Conservation (phyloP, 306 rosid genomes). For the Dicorynia guianensis region DNA sequence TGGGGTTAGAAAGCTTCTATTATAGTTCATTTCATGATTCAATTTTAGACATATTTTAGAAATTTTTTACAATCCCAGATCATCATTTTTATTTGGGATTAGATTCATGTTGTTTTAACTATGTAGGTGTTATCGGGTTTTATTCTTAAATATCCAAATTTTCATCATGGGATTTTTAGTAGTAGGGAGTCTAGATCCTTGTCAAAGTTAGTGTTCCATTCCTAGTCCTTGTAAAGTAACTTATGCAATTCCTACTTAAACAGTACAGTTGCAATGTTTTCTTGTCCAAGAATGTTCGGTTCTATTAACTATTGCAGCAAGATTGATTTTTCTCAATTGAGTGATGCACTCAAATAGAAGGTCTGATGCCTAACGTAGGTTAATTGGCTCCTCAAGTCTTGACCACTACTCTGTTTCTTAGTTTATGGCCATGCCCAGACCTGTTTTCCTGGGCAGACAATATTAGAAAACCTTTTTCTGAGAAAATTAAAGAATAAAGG, state of each 20-base stretch:
- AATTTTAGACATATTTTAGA: background rate
- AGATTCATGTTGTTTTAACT: background rate
- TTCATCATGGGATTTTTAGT: background rate
- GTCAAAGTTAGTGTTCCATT: background rate
- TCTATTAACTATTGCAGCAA: slow-evolving; percentile 9
- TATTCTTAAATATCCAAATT: background rate
- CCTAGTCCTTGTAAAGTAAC: background rate
- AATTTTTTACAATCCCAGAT: background rate
- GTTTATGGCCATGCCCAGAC: background rate
- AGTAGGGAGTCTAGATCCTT: background rate
- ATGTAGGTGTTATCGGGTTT: background rate
- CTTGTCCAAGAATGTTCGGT: background rate
- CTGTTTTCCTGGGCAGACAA: background rate
- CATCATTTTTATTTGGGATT: background rate
- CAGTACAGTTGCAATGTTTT: background rate
- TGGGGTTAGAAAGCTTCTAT: background rate
- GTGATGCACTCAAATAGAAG: background rate
- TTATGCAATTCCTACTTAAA: background rate
- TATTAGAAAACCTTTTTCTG: background rate
- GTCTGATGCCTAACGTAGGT: background rate
- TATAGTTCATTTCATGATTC: background rate
- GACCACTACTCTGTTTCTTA: background rate
- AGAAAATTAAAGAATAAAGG: background rate
- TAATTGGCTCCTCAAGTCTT: background rate
- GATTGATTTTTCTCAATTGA: slow-evolving; percentile 7